A percentile compares a stretch with the other conserved stretches of the same genome.
Evolutionary conservation across 2,329 filamentous ascomycete species (phyloP).

Genomic region (Ambrosiella beaveri): DNA sequence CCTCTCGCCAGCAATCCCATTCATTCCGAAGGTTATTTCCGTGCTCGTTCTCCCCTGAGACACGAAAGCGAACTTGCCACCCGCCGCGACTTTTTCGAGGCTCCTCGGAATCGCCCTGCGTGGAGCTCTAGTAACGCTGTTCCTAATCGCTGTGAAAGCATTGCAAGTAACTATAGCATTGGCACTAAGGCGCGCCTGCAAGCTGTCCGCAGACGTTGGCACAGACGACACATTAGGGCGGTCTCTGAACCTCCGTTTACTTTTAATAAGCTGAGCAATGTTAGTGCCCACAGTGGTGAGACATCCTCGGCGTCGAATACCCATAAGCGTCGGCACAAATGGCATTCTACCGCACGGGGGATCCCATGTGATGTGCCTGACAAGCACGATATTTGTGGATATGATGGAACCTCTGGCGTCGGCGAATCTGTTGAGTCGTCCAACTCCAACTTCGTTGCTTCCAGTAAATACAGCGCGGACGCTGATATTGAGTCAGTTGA

Average conservation of each 20-base stretch:
- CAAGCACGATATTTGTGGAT: background rate
- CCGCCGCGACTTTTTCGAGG: conserved; percentile 7
- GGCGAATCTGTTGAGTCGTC: background rate
- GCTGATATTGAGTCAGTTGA: background rate
- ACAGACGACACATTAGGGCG: conserved; percentile 5
- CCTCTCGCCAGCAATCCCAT: background rate
- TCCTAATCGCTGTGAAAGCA: background rate
- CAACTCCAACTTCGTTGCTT: background rate
- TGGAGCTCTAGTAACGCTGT: background rate
- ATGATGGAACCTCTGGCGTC: background rate
- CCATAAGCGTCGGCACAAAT: background rate
- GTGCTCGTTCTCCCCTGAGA: conserved; percentile 5
- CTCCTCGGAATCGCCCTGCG: background rate
- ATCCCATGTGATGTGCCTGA: conserved; percentile 8
- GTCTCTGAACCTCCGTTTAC: conserved; percentile 7
- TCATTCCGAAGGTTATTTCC: background rate
- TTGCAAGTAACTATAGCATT: conserved; percentile 5
- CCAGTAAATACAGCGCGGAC: background rate
- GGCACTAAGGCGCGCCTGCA: conserved; percentile 5
- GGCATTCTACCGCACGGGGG: background rate
- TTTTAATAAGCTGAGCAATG: conserved; percentile 5
- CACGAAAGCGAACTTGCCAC: conserved; percentile 4
- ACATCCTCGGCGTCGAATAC: background rate
- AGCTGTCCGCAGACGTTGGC: conserved; percentile 1
- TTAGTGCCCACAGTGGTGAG: background rate